phyloP scores from a whole-genome alignment of 257 asterid species.

The Perilla frutescens region DNA sequence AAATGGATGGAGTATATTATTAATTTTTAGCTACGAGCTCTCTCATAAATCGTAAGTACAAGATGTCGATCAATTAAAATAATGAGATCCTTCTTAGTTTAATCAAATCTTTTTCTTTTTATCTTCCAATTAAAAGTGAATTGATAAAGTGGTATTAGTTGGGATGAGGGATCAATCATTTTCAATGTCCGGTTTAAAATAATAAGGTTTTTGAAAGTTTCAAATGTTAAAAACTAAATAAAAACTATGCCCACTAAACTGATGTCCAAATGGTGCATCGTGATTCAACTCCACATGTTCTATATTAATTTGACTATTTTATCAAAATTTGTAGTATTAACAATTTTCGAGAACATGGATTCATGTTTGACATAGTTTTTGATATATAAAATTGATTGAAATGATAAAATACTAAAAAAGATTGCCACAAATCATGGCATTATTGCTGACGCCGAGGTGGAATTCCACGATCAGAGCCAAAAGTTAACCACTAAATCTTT shows the following conservation, averaged over 20 bases:
- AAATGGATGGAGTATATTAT: no score
- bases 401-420: not conserved
- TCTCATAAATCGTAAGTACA: no score
- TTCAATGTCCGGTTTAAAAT: conserved; percentile 9
- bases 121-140: not conserved
- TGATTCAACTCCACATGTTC: conserved; percentile 32
- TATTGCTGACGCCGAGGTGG: conserved; percentile 29
- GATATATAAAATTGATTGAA: conserved; percentile 9
- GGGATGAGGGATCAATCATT: conserved; percentile 9
- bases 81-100: not conserved
- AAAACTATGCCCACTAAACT: not conserved
- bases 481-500: not conserved
- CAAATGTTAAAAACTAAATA: conserved; percentile 1
- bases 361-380: not conserved
- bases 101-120: not conserved
- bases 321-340: not conserved
- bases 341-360: conserved; percentile 30
- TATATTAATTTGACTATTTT: conserved; percentile 1
- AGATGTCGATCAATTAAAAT: not conserved
- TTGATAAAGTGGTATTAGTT: conserved; percentile 18
- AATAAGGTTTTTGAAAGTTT: not conserved
- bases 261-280: conserved; percentile 15
- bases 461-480: conserved; percentile 22
- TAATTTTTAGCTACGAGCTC: no score
- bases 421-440: conserved; percentile 30